Evolutionary conservation across 768 basidiomycete species (phyloP).

Genomic region (Clitopilus hobsonii): DNA sequence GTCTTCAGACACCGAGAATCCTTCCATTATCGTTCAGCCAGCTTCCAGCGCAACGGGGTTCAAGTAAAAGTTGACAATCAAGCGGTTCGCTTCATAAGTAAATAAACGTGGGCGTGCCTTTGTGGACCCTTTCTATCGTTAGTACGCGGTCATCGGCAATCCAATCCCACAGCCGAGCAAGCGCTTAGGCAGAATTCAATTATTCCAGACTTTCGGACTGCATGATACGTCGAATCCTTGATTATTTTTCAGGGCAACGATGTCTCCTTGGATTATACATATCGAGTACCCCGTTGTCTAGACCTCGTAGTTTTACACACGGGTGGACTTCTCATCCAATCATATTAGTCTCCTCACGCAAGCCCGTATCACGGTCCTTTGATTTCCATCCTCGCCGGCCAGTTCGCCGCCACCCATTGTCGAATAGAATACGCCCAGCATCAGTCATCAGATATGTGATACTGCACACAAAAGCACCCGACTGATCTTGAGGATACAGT

Average conservation of each 20-base stretch:
- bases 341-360: neutral
- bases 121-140: neutral
- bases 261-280: neutral
- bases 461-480: neutral
- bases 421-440: neutral
- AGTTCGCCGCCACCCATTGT: neutral
- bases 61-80: neutral
- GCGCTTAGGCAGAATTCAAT: neutral
- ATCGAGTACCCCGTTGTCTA: neutral
- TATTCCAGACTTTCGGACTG: neutral
- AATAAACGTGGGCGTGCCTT: constrained; percentile 1
- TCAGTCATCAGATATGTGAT: neutral
- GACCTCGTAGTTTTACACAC: neutral
- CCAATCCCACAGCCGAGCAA: neutral
- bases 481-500: neutral
- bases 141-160: neutral
- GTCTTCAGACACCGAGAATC: neutral
- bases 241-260: neutral
- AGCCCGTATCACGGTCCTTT: neutral
- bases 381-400: neutral
- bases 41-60: neutral
- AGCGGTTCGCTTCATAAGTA: neutral
- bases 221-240: no score
- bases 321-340: neutral
- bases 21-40: neutral